Conservation (phyloP, 1,284 basidiomycete genomes). For the Fistulina hepatica region DNA sequence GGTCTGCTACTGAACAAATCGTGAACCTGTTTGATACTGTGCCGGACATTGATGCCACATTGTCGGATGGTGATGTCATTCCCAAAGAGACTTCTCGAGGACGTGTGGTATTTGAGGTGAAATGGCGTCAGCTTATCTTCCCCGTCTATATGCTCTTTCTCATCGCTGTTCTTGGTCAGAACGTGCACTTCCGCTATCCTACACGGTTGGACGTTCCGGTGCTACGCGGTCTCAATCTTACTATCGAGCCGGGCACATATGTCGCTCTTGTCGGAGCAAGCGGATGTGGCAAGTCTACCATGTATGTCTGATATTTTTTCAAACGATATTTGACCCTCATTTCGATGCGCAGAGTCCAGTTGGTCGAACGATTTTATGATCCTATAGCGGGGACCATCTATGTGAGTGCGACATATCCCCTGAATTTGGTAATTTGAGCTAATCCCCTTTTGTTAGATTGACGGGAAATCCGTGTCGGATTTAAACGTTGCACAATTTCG, state of each 20-base stretch:
- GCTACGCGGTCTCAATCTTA: slow-evolving; percentile 68
- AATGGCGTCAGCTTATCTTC: too few relatives aligned
- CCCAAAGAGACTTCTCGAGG: slow-evolving; percentile 46
- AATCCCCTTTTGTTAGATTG: slow-evolving; percentile 38
- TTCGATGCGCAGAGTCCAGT: slow-evolving; percentile 53
- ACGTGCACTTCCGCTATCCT: slow-evolving; percentile 87
- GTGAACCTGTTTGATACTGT: slow-evolving; percentile 72
- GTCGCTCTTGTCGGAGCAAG: slow-evolving; percentile 86
- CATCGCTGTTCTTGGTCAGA: too few relatives aligned
- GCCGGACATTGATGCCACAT: slow-evolving; percentile 78
- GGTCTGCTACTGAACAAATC: slow-evolving; percentile 68
- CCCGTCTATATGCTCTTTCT: too few relatives aligned
- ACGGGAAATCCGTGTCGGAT: slow-evolving; percentile 68
- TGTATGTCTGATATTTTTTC: slow-evolving; percentile 32
- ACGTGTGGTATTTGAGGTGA: slow-evolving; percentile 68
- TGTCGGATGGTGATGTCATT: slow-evolving; percentile 53
- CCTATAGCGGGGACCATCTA: slow-evolving; percentile 61
- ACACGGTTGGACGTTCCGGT: slow-evolving; percentile 81
- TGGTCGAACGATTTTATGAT: slow-evolving; percentile 86
- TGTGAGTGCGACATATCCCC: slow-evolving; percentile 30
- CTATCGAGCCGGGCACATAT: slow-evolving; percentile 81
- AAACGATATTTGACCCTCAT: slow-evolving; percentile 6
- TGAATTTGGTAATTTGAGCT: slow-evolving; percentile 6
- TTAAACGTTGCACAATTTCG: slow-evolving; percentile 79
- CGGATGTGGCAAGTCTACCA: slow-evolving; percentile 83